Evolutionary conservation across 768 basidiomycete genomes (phyloP).

Genomic region (Suillus weaverae): DNA sequence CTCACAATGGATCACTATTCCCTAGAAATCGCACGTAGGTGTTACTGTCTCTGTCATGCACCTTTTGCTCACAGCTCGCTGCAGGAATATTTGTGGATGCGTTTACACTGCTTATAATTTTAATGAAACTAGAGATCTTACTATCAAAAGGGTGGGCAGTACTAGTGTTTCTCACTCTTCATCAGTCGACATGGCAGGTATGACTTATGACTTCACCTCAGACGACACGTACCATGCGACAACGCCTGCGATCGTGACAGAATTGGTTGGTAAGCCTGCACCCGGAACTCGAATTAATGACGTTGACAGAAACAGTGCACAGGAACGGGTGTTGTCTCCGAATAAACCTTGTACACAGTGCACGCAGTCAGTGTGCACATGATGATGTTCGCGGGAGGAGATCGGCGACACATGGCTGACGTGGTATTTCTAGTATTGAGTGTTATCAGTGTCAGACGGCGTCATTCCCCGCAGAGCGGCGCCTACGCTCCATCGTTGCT

Average conservation of each 20-base stretch:
- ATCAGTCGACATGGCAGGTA: background rate
- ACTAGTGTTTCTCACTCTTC: background rate
- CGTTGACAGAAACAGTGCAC: background rate
- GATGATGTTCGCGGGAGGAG: background rate
- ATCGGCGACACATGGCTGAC: background rate
- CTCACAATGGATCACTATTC: slow-evolving; percentile 30
- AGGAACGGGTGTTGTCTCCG: background rate
- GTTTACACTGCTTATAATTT: background rate
- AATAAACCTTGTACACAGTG: background rate
- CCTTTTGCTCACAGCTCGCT: background rate
- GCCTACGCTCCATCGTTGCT: background rate
- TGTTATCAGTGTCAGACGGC: background rate
- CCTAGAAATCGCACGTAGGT: slow-evolving; percentile 7
- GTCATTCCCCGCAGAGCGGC: background rate
- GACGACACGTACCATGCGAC: background rate
- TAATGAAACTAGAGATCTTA: background rate
- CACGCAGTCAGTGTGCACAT: background rate
- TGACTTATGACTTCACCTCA: background rate
- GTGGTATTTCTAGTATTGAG: background rate
- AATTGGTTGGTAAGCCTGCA: background rate
- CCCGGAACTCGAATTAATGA: background rate
- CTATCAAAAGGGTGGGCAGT: no score
- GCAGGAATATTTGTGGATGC: background rate
- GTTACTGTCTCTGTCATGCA: background rate
- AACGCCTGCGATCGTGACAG: background rate